Conservation (phyloP, 73 alveolate species). For the Loxodes magnus region DNA sequence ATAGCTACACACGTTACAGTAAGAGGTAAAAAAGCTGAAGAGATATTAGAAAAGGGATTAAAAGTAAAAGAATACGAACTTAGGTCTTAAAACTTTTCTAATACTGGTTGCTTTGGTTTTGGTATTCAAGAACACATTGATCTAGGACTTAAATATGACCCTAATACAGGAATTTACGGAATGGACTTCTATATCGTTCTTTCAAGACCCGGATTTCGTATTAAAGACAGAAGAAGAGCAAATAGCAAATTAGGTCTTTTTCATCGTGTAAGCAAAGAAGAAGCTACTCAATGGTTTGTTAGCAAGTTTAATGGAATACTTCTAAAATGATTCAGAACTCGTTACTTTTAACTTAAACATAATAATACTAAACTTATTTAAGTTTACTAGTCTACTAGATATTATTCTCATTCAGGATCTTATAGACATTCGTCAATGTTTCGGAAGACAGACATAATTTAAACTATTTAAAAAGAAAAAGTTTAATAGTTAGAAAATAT, state of each 20-base stretch:
- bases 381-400: too few species aligned
- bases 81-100: constrained; percentile 38
- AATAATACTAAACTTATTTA: too few species aligned
- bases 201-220: constrained; percentile 51
- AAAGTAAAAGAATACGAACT: constrained; percentile 69
- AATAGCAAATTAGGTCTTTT: constrained; percentile 34
- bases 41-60: constrained; percentile 50
- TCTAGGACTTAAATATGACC: too few species aligned
- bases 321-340: background rate
- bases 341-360: too few species aligned
- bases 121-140: constrained; percentile 57
- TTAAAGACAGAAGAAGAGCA: constrained; percentile 29
- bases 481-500: too few species aligned
- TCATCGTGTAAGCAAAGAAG: constrained; percentile 50
- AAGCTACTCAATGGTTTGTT: constrained; percentile 44
- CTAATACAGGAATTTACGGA: constrained; percentile 57
- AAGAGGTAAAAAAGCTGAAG: constrained; percentile 63
- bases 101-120: constrained; percentile 28
- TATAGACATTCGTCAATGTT: too few species aligned
- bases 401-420: too few species aligned
- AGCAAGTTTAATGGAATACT: constrained; percentile 25
- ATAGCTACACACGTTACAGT: constrained; percentile 64
- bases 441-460: too few species aligned
- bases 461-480: too few species aligned
- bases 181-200: constrained; percentile 66